Base-by-base conservation (phyloP, 2,329 filamentous ascomycete species). In the Nigrograna mackinnonii region DNA sequence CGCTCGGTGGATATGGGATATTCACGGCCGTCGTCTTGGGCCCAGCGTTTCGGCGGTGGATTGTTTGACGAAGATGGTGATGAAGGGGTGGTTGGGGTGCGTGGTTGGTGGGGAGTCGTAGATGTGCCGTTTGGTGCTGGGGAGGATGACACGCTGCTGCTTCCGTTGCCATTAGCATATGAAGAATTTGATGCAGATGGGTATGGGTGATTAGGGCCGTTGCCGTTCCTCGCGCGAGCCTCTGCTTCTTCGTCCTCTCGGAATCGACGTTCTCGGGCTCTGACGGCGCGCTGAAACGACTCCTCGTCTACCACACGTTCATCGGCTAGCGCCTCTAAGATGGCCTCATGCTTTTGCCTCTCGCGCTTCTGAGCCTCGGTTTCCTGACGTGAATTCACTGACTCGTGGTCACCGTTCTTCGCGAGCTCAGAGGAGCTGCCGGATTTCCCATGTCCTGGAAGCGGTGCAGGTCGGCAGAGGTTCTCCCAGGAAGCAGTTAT, bases 1-100 rank as follows among this genome's bases (percentile, higher is more conserved):
- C 88, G 78, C 49, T 87, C 84, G 1, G 86, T 88, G 14, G 79
- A 76, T 49, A 89, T 83, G 2, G 82, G 81, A 61, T 87, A 87
- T 50, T 89, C 85, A 55, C 81, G 82, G 1, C 78, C 80, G 46
- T 85, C 81, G 39, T 86, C 84, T 42, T 82, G 76, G 4, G 80
- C 78, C 82, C 82, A 86, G 6, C 81, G 71, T 55, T 83, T 84
- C 9, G 72, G 69, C 40, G 57, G 21, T 6, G 34, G 33, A 11
- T 22, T 30, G 18, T 12, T 26, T 13, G 14, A 14, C n/a, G 26
- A 35, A 22, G 21, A 16, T 18, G 20, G 14, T 12, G 19, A 16
- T 20, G 33, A 11, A 21, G 30, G 32, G 9, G 39, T n/a, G 21
- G 31, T 5, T 16, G 37, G 26, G 12, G 22, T 11, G 6, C 16